Conservation (phyloP, 805 yeast genomes). For the Cyberlindnera petersonii region DNA sequence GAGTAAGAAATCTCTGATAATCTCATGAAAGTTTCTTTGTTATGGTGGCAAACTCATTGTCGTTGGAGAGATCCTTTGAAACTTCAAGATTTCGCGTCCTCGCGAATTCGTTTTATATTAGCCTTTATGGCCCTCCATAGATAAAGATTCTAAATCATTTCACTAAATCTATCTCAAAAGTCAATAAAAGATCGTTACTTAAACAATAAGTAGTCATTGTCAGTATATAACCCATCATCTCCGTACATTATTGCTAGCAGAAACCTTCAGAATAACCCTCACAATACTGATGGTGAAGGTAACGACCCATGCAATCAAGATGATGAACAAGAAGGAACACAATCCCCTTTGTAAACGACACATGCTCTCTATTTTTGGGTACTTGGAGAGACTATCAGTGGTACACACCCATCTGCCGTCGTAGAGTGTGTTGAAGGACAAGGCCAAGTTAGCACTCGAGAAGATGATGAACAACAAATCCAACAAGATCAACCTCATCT, state of each 20-base stretch:
- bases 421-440: constrained; percentile 77
- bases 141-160: no score
- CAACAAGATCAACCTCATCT: constrained; percentile 73
- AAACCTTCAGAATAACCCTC: constrained; percentile 71
- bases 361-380: constrained; percentile 44
- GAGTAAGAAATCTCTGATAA: no score
- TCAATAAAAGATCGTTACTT: no score
- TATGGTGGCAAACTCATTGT: no score
- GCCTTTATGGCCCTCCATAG: no score
- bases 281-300: constrained; percentile 81
- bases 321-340: constrained; percentile 73
- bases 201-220: no score
- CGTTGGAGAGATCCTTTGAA: no score
- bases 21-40: no score
- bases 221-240: no score
- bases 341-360: constrained; percentile 78
- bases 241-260: constrained; percentile 7
- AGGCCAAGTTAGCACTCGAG: constrained; percentile 80
- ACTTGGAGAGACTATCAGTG: constrained; percentile 18
- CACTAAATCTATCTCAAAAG: no score
- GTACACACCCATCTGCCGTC: constrained; percentile 81
- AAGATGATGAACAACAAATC: constrained; percentile 87
- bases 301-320: constrained; percentile 76
- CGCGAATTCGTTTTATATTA: no score
- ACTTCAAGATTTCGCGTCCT: no score